phyloP scores from a whole-genome alignment of 169 alveolate genomes.

The Neospora caninum region DNA sequence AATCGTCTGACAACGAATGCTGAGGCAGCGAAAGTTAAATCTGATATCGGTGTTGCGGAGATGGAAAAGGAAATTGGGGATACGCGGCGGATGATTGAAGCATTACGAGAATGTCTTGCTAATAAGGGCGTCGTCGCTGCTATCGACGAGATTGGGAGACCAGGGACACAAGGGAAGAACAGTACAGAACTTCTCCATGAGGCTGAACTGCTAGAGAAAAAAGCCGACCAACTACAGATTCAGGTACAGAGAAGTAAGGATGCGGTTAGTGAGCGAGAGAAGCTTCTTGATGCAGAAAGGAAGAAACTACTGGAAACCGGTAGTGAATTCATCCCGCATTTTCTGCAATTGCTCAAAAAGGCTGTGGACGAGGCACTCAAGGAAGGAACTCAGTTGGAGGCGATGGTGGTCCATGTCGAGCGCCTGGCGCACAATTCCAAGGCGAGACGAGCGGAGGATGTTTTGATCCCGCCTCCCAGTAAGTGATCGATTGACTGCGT shows the following conservation, averaged over 20 bases:
- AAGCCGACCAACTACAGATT: neutral
- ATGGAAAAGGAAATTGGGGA: neutral
- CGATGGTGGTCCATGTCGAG: neutral
- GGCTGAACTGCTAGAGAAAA: neutral
- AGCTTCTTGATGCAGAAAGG: neutral
- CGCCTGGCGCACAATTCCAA: slow-evolving; percentile 17
- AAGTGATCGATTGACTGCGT: neutral
- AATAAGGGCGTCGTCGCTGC: neutral
- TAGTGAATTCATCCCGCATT: neutral
- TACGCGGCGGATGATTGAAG: neutral
- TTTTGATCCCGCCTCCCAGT: neutral
- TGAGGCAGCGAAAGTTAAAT: neutral
- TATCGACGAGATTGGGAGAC: neutral
- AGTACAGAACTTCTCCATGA: neutral
- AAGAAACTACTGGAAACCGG: neutral
- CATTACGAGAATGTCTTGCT: neutral
- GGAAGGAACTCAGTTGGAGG: neutral
- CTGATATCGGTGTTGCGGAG: neutral
- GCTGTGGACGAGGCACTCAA: neutral
- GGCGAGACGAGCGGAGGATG: neutral
- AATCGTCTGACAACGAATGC: neutral
- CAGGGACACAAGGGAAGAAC: neutral
- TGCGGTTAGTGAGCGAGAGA: slow-evolving; percentile 1
- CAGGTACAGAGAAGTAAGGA: neutral
- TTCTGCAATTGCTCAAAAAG: neutral